A percentile compares a stretch with the other conserved stretches of the same genome.
Evolutionary conservation across 352 stramenopile species (phyloP).

Genomic region (Globisporangium lucens): DNA sequence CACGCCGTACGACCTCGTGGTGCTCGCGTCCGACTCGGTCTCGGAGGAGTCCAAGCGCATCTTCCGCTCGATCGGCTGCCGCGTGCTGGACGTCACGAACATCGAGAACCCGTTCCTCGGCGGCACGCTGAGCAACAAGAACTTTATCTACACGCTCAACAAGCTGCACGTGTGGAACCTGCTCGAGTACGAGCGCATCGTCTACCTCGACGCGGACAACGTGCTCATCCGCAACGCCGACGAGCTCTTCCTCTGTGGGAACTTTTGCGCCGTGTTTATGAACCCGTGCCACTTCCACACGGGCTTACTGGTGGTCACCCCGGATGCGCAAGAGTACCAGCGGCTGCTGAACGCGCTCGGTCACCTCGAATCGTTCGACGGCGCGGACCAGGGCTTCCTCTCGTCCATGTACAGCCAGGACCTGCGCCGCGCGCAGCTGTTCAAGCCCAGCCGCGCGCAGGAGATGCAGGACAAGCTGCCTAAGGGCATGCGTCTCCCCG

Average conservation of each 20-base stretch:
- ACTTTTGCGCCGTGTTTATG: conserved; percentile 90
- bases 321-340: conserved; percentile 64
- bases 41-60: conserved; percentile 66
- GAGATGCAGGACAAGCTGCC: conserved; percentile 28
- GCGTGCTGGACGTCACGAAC: conserved; percentile 82
- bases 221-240: conserved; percentile 87
- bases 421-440: conserved; percentile 67
- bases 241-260: conserved; percentile 83
- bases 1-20: conserved; percentile 81
- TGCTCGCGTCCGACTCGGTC: conserved; percentile 84
- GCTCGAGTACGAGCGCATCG: conserved; percentile 87
- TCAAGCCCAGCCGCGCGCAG: conserved; percentile 45
- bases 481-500: conserved; percentile 74
- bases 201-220: conserved; percentile 91
- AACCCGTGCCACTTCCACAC: conserved; percentile 91
- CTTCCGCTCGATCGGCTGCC: conserved; percentile 80
- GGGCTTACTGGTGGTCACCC: conserved; percentile 80
- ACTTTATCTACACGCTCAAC: conserved; percentile 91
- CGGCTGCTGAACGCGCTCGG: conserved; percentile 61
- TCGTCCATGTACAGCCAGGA: conserved; percentile 86
- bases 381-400: conserved; percentile 84
- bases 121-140: conserved; percentile 76
- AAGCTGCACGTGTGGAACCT: conserved; percentile 90
- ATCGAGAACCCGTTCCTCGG: conserved; percentile 86
- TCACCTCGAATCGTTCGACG: conserved; percentile 69